Conservation (phyloP, 768 basidiomycete species). For the Crucibulum laeve region DNA sequence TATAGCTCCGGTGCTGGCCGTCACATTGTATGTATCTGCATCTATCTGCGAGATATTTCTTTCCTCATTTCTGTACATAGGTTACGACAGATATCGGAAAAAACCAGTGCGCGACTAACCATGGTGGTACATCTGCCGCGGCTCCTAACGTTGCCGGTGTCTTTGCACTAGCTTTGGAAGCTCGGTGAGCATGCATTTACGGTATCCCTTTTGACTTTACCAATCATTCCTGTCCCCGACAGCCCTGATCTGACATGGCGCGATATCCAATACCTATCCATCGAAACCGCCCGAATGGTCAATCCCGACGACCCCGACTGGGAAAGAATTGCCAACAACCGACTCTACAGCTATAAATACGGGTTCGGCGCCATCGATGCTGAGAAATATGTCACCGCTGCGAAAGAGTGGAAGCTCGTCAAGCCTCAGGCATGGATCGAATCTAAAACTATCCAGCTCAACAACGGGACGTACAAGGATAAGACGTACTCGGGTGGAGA, state of each 20-base stretch:
- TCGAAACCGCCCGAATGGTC: conserved; percentile 70
- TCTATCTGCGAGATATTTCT: conserved; percentile 5
- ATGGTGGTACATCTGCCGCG: conserved; percentile 97
- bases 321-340: conserved; percentile 74
- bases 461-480: conserved; percentile 46
- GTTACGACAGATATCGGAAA: conserved; percentile 95
- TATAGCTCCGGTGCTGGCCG: conserved; percentile 94
- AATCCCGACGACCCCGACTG: conserved; percentile 92
- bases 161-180: conserved; percentile 85
- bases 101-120: conserved; percentile 71
- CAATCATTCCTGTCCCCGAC: neutral
- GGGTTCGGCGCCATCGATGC: conserved; percentile 91
- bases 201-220: neutral
- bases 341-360: conserved; percentile 82
- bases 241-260: conserved; percentile 97
- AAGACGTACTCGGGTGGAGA: conserved; percentile 60
- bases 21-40: conserved; percentile 68
- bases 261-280: conserved; percentile 88
- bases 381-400: conserved; percentile 74
- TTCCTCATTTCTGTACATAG: conserved; percentile 33
- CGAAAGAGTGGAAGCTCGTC: conserved; percentile 78
- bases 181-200: conserved; percentile 61
- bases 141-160: conserved; percentile 96
- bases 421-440: conserved; percentile 94
- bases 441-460: conserved; percentile 65